Evolutionary conservation across 306 rosid genomes (phyloP).

Genomic region (Malus orientalis): DNA sequence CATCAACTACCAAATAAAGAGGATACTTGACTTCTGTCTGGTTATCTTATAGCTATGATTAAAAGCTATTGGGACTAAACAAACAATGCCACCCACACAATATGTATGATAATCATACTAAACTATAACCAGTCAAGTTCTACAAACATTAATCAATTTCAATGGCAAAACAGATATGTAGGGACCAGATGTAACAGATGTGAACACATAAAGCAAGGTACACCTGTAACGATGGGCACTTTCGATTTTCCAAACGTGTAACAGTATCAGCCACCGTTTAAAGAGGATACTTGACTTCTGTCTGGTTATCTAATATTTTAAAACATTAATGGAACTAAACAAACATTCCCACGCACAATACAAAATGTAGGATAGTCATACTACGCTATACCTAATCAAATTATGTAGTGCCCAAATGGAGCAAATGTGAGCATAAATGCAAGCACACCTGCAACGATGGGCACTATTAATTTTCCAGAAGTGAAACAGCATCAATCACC

Average conservation of each 20-base stretch:
- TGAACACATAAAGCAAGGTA: constrained; percentile 20
- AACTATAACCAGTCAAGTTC: not conserved
- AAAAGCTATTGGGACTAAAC: not conserved
- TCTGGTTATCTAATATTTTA: too few relatives aligned
- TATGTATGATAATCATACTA: not conserved
- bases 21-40: constrained; percentile 30
- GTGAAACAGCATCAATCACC: constrained; percentile 27
- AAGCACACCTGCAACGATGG: constrained; percentile 36
- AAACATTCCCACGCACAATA: not conserved
- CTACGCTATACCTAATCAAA: not conserved
- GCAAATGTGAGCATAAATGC: constrained; percentile 37
- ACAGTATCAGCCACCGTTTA: constrained; percentile 16
- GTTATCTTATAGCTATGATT: not conserved
- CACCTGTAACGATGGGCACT: constrained; percentile 40
- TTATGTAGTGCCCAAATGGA: constrained; percentile 30
- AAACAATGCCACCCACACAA: not conserved
- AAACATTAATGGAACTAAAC: not conserved
- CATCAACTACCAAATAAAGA: constrained; percentile 15
- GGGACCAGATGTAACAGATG: constrained; percentile 42
- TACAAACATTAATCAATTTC: not conserved
- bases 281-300: constrained; percentile 16
- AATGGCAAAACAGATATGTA: not conserved
- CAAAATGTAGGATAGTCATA: not conserved
- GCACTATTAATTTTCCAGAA: constrained; percentile 28
- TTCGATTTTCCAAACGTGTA: constrained; percentile 35